A percentile compares a stretch with the other conserved stretches of the same genome.
Conservation (phyloP, 2,329 filamentous ascomycete genomes). For the Aureobasidium sp. region DNA sequence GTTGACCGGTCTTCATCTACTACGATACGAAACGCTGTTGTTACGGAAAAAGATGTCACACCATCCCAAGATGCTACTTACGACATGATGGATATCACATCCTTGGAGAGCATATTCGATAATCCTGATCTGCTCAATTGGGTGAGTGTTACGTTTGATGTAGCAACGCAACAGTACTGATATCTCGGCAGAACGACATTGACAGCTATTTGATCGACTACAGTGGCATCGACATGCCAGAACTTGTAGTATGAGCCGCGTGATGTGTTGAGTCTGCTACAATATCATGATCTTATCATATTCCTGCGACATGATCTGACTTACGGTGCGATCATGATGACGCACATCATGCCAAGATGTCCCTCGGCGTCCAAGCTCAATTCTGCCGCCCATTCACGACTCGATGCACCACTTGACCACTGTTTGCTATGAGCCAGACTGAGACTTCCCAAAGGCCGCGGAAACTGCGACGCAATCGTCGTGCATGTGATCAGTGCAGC, state of each 20-base stretch:
- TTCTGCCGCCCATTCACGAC: neutral
- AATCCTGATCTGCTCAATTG: slow-evolving; percentile 11
- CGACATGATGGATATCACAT: neutral
- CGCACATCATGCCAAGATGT: neutral
- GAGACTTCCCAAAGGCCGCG: neutral
- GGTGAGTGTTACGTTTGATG: neutral
- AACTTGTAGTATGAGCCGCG: neutral
- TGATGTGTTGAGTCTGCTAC: neutral
- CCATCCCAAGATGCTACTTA: neutral
- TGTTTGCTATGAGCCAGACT: neutral
- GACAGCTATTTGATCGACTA: slow-evolving; percentile 11
- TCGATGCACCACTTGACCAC: neutral
- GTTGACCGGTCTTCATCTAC: neutral
- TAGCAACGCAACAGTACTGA: neutral
- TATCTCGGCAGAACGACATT: neutral
- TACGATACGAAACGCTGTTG: neutral
- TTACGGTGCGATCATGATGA: neutral
- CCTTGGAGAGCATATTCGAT: slow-evolving; percentile 2
- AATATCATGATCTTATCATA: neutral
- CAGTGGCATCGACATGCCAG: neutral
- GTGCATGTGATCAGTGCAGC: slow-evolving; percentile 40
- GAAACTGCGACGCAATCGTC: slow-evolving; percentile 19
- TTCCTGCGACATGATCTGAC: neutral
- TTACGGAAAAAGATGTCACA: neutral
- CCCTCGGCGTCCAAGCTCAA: neutral